These are phyloP conservation scores for Fallopia convolvulus DNA, from an alignment of 148 eudicot genomes.

Conservation along the genomic window DNA sequence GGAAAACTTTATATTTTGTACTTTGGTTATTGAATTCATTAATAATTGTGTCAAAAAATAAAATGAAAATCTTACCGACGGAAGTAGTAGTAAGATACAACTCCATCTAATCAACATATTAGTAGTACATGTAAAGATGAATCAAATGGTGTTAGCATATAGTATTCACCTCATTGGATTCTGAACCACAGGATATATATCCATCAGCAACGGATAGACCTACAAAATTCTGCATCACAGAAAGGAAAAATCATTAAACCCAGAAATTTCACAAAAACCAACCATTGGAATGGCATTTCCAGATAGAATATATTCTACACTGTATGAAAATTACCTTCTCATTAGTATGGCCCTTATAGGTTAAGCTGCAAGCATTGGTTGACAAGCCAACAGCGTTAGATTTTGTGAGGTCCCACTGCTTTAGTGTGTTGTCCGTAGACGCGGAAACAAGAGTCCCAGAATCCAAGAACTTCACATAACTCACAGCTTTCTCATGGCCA, in stretches of 20 bases:
- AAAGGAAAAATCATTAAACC: conserved; percentile 7
- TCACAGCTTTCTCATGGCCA: conserved; percentile 82
- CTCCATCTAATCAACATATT: background rate
- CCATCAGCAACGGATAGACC: conserved; percentile 85
- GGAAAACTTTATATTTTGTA: too few species aligned
- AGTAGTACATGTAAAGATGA: too few species aligned
- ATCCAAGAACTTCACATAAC: conserved; percentile 84
- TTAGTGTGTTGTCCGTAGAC: conserved; percentile 84
- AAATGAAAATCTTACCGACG: too few species aligned
- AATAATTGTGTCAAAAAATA: too few species aligned
- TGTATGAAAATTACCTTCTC: conserved; percentile 52
- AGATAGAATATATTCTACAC: background rate
- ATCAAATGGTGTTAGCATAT: background rate
- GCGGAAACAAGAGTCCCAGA: conserved; percentile 76
- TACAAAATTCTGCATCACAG: conserved; percentile 67
- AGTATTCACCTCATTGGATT: conserved; percentile 66
- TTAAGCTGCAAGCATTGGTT: conserved; percentile 57
- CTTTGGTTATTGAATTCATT: too few species aligned
- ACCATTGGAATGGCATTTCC: background rate
- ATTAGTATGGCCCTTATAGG: conserved; percentile 75
- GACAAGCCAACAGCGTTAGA: conserved; percentile 44
- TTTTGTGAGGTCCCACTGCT: conserved; percentile 90
- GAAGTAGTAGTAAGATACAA: background rate
- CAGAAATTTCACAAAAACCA: background rate
- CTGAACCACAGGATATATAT: conserved; percentile 89